A percentile compares a stretch with the other conserved stretches of the same genome.
Evolutionary conservation across 352 stramenopile species (phyloP).

Genomic region (Phytopythium vexans): DNA sequence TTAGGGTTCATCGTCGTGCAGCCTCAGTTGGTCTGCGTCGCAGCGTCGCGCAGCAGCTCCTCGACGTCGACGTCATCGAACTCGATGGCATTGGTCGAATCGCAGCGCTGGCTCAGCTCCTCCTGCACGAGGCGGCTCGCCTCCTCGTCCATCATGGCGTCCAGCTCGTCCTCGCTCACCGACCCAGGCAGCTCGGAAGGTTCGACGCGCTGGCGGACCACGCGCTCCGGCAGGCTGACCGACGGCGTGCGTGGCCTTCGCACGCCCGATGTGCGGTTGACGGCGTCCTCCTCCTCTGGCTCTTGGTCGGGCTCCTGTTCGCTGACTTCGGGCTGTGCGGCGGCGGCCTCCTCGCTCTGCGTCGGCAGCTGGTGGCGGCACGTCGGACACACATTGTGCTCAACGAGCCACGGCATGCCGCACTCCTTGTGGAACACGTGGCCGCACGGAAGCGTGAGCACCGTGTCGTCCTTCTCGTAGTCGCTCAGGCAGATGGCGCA

Average conservation of each 20-base stretch:
- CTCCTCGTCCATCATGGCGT: conserved; percentile 59
- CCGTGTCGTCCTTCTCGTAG: conserved; percentile 59
- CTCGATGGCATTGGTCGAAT: conserved; percentile 13
- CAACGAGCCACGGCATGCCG: conserved; percentile 65
- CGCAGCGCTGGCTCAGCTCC: conserved; percentile 31
- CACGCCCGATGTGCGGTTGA: conserved; percentile 27
- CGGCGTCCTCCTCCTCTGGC: conserved; percentile 12
- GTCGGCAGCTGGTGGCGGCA: conserved; percentile 66
- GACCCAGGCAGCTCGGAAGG: conserved; percentile 15
- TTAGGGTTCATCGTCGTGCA: conserved; percentile 20
- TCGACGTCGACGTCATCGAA: conserved; percentile 68
- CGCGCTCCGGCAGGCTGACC: conserved; percentile 17
- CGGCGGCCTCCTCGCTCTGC: conserved; percentile 11
- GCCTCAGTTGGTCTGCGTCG: conserved; percentile 5
- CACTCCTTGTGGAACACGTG: conserved; percentile 82
- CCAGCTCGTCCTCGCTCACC: conserved; percentile 18
- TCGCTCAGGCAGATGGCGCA: conserved; percentile 78
- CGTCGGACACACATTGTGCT: conserved; percentile 79
- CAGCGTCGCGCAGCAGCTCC: conserved; percentile 47
- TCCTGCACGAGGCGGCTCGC: conserved; percentile 54
- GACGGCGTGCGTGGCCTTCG: conserved; percentile 31
- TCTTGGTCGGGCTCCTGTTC: conserved; percentile 21
- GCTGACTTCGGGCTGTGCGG: background rate
- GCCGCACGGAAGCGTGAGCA: conserved; percentile 67
- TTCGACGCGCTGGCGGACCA: conserved; percentile 57